Evolutionary conservation across 441 rosid species (phyloP).

Genomic region (Viola pubescens): DNA sequence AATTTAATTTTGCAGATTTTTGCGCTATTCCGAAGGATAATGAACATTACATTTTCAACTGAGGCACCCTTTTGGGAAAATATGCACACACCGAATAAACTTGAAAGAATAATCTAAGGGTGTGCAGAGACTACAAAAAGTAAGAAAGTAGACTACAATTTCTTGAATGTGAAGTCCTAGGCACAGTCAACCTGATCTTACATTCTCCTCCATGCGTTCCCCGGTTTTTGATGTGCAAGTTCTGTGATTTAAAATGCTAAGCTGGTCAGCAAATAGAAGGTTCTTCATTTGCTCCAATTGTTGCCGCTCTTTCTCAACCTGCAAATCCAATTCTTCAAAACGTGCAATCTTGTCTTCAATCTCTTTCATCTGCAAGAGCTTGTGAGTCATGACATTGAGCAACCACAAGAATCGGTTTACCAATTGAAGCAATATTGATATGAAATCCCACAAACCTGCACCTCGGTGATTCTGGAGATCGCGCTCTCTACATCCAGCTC

Average conservation of each 20-base stretch:
- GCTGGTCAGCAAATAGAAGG: slow-evolving; percentile 68
- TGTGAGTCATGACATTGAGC: slow-evolving; percentile 3
- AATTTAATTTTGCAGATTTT: too few relatives aligned
- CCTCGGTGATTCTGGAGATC: slow-evolving; percentile 44
- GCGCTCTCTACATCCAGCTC: slow-evolving; percentile 57
- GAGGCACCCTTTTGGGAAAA: too few relatives aligned
- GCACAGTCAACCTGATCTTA: slow-evolving; percentile 22
- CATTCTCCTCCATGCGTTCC: slow-evolving; percentile 30
- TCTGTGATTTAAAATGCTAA: slow-evolving; percentile 48
- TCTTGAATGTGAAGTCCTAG: slow-evolving; percentile 1
- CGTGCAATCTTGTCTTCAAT: slow-evolving; percentile 52
- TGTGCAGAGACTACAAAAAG: background rate
- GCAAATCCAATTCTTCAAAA: slow-evolving; percentile 74
- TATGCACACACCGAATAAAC: too few relatives aligned
- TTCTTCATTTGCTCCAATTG: slow-evolving; percentile 71
- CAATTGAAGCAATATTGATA: background rate
- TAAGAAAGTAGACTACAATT: background rate
- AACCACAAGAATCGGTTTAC: background rate
- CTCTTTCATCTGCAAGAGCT: slow-evolving; percentile 56
- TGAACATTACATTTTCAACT: too few relatives aligned
- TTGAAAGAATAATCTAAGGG: too few relatives aligned
- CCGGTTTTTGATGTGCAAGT: slow-evolving; percentile 32
- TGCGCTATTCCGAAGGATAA: too few relatives aligned
- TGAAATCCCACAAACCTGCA: slow-evolving; percentile 41
- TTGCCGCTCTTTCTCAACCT: slow-evolving; percentile 77